These are phyloP conservation scores for Thielaviopsis populi DNA, from an alignment of 2,329 filamentous ascomycete species.

Conservation along the genomic window DNA sequence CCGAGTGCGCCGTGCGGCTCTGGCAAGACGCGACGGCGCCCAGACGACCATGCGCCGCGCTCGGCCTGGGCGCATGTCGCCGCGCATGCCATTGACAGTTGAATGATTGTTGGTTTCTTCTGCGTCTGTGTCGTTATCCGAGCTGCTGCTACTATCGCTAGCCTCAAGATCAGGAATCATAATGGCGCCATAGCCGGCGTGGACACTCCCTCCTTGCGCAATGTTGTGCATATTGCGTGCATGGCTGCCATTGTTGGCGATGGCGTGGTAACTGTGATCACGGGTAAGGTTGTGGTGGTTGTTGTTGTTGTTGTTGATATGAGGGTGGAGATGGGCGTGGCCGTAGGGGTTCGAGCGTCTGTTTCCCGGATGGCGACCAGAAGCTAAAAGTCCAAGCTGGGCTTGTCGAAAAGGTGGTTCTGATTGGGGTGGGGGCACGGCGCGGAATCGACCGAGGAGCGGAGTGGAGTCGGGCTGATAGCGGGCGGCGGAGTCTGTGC, in stretches of 20 bases:
- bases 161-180: constrained; percentile 30
- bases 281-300: constrained; percentile 9
- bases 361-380: constrained; percentile 11
- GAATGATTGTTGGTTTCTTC: constrained; percentile 13
- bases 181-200: constrained; percentile 41
- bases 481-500: constrained; percentile 41
- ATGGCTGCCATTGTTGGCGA: constrained; percentile 27
- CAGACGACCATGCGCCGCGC: neutral
- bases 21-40: constrained; percentile 20
- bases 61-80: neutral
- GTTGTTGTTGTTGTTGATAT: constrained; percentile 18
- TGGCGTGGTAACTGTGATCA: constrained; percentile 23
- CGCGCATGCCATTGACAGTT: neutral
- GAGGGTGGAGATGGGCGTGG: neutral
- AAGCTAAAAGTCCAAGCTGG: constrained; percentile 14
- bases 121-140: constrained; percentile 19
- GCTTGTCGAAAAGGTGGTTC: constrained; percentile 13
- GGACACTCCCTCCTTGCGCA: constrained; percentile 33
- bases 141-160: constrained; percentile 23
- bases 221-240: constrained; percentile 18
- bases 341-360: neutral
- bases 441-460: constrained; percentile 49
- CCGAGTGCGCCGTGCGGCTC: constrained; percentile 19
- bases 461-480: constrained; percentile 41
- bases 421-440: constrained; percentile 34